Evolutionary conservation across 176 grass and related monocot genomes (phyloP).

Genomic region (Saccharum spontaneum): DNA sequence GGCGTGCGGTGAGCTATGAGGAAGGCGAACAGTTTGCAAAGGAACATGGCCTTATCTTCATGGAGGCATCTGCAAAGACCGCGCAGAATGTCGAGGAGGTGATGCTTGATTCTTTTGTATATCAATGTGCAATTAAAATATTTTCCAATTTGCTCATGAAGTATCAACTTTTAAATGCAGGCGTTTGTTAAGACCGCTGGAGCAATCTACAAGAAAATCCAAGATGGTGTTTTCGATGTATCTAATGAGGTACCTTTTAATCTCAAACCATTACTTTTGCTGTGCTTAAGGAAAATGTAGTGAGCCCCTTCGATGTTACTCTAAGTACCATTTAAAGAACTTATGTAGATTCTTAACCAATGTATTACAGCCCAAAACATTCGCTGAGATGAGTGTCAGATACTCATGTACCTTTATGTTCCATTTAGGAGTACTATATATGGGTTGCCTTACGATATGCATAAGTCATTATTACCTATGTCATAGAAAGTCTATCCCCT

Average conservation of each 20-base stretch:
- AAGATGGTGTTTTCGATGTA: constrained; percentile 79
- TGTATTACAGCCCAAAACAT: background rate
- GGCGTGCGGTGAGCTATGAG: constrained; percentile 68
- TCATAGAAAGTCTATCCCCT: background rate
- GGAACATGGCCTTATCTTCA: constrained; percentile 74
- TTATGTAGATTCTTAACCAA: background rate
- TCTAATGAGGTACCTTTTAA: constrained; percentile 64
- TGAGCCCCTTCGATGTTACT: background rate
- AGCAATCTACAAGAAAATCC: constrained; percentile 83
- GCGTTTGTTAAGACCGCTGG: constrained; percentile 69
- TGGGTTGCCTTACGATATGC: background rate
- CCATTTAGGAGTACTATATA: constrained; percentile 19
- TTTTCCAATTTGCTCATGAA: background rate
- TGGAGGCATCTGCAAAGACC: constrained; percentile 81
- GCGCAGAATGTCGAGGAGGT: constrained; percentile 79
- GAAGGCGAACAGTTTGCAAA: constrained; percentile 82
- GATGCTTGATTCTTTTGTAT: background rate
- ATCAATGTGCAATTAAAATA: background rate
- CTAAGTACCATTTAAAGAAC: background rate
- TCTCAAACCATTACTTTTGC: background rate
- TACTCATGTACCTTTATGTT: background rate
- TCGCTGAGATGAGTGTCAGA: background rate
- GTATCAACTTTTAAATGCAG: constrained; percentile 30
- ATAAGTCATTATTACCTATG: background rate
- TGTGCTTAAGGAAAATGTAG: background rate